Base-by-base conservation (phyloP, 768 basidiomycete genomes). In the Pleurotus tuoliensis region DNA sequence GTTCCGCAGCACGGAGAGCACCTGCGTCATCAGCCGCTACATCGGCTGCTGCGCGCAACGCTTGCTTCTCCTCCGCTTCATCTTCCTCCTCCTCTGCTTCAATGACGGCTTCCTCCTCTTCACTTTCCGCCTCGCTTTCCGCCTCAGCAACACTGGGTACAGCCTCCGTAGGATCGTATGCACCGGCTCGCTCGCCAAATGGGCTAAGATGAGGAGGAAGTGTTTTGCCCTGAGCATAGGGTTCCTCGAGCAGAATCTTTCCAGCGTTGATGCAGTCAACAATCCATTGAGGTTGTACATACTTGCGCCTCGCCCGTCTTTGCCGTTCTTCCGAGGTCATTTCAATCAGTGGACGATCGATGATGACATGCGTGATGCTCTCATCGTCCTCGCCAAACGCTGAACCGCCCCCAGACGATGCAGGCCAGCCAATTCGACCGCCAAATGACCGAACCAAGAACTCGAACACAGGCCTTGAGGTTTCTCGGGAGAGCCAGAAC, bases 281-380 rank as follows among this genome's bases (percentile, higher is more conserved):
- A 30, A 97, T 82, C 97, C 97, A 98, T 70, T 98, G 96, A 9
- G 97, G 97, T 70, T 98, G 97, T 15, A 98, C 81, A 69, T 90
- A 92, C 66, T 91, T 93, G 64, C 94, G 81, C 68, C 83, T 82
- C 44, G 78, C 72, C 38, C 84, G 78, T 43, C 80, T 76, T 62
- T 86, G 83, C 62, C 81, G 79, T 61, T 88, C 82, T 52, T 82
- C 82, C 13, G 75, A 61, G 0, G 80, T 78, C 59, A 70, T 74
- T 59, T 75, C 75, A 9, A 79, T 71, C 34, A 83, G 60, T 1
- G 97, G 96, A 44, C 97, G 82, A 69, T 99, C 97, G 63, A 97
- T 88, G 63, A 99, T 85, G 59, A 98, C 87, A 72, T 98, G 97
- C 1, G 97, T 98, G 64, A 99, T 94, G 11, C 82, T 81, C 41